Conservation (phyloP, 108 stramenopile genomes). For the Cyclotella cryptica region DNA sequence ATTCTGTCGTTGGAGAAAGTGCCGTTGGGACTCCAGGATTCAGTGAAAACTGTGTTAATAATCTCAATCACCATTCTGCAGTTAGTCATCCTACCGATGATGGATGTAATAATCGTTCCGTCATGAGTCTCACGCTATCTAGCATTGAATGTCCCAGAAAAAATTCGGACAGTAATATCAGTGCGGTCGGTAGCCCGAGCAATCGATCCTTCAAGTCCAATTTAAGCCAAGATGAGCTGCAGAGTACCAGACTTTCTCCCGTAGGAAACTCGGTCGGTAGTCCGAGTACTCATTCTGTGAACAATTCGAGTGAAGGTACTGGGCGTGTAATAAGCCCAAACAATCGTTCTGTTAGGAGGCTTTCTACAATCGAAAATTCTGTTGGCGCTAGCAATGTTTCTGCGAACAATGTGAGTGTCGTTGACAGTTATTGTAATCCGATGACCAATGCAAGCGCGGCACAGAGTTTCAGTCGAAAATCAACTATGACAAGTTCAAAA, state of each 20-base stretch:
- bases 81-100: too few species aligned
- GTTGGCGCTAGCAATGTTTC: not conserved
- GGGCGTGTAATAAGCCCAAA: not conserved
- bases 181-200: not conserved
- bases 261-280: not conserved
- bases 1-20: too few species aligned
- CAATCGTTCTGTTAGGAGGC: not conserved
- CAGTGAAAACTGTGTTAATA: too few species aligned
- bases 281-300: constrained; percentile 5
- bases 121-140: not conserved
- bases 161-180: not conserved
- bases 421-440: not conserved
- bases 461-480: constrained; percentile 11
- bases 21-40: too few species aligned
- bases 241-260: not conserved
- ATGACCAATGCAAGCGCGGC: not conserved
- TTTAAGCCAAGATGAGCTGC: not conserved
- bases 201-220: not conserved
- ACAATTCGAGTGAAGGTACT: not conserved
- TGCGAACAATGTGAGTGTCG: not conserved
- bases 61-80: too few species aligned
- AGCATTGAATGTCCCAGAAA: not conserved
- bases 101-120: too few species aligned
- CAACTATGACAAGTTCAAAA: not conserved
- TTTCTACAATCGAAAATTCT: constrained; percentile 4